Conservation (phyloP, 2,329 filamentous ascomycete species). For the Berkeleyomyces rouxiae region DNA sequence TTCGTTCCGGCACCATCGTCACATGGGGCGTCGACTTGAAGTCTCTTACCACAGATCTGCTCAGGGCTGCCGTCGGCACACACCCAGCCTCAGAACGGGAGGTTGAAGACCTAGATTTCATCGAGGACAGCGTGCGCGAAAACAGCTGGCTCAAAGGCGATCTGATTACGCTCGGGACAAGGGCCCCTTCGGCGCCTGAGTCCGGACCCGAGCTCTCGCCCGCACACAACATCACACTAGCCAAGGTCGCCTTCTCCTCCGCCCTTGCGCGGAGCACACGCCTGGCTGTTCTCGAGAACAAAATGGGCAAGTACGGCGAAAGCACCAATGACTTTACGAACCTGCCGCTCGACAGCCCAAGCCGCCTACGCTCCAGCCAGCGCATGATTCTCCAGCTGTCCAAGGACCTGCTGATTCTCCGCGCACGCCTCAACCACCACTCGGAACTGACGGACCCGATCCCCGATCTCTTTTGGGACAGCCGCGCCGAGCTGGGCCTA, state of each 20-base stretch:
- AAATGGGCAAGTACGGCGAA: constrained; percentile 70
- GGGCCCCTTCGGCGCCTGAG: constrained; percentile 25
- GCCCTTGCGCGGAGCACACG: constrained; percentile 87
- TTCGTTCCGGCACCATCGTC: constrained; percentile 85
- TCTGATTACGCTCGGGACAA: constrained; percentile 75
- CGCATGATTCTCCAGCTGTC: constrained; percentile 83
- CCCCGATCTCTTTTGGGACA: constrained; percentile 95
- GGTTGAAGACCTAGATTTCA: constrained; percentile 77
- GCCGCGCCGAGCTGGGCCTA: constrained; percentile 68
- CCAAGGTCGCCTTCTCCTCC: constrained; percentile 93
- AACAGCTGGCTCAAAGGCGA: constrained; percentile 70
- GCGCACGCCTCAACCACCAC: constrained; percentile 90
- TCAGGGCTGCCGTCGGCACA: constrained; percentile 58
- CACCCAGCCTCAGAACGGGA: constrained; percentile 56
- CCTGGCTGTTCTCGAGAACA: constrained; percentile 74
- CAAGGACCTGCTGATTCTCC: constrained; percentile 73
- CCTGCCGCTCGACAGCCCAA: constrained; percentile 48
- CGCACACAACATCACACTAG: constrained; percentile 46
- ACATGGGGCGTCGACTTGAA: constrained; percentile 75
- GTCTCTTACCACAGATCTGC: constrained; percentile 55
- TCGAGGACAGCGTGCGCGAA: constrained; percentile 56
- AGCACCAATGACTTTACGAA: constrained; percentile 70
- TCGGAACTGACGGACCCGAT: constrained; percentile 89
- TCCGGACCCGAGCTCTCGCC: constrained; percentile 25
- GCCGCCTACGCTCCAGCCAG: constrained; percentile 31